Percentiles rank a stretch among this genome's conserved stretches.
phyloP scores from a whole-genome alignment of 2,329 filamentous ascomycete genomes.

The Apiospora kogelbergensis region DNA sequence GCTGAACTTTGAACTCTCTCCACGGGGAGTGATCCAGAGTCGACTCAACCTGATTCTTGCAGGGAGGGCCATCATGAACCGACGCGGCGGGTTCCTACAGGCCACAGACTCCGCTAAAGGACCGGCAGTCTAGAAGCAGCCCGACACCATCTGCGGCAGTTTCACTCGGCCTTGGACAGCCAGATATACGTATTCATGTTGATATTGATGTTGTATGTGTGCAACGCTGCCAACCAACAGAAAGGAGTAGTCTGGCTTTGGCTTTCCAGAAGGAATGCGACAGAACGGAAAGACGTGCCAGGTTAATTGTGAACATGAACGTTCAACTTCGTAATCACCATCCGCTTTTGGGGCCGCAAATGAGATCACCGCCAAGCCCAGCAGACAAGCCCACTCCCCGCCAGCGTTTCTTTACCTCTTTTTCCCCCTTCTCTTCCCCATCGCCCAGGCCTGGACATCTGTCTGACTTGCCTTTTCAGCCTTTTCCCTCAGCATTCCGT shows the following conservation, averaged over 20 bases:
- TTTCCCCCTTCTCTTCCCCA: background rate
- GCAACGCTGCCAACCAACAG: background rate
- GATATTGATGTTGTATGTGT: background rate
- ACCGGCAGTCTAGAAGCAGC: background rate
- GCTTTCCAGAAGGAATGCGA: background rate
- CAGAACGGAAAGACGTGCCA: background rate
- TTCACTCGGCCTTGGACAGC: background rate
- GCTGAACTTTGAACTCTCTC: background rate
- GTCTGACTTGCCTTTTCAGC: background rate
- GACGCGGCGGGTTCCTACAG: background rate
- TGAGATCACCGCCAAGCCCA: conserved; percentile 4
- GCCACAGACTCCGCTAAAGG: background rate
- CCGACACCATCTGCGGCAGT: background rate
- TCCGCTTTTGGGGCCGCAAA: conserved; percentile 1
- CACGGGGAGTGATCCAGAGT: background rate
- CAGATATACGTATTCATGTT: background rate
- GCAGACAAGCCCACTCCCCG: background rate
- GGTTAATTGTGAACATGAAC: background rate
- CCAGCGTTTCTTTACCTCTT: background rate
- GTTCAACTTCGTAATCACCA: background rate
- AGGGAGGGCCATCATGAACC: background rate
- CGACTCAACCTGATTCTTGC: background rate
- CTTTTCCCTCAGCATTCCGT: background rate
- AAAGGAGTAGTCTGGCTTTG: background rate
- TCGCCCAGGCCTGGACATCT: background rate